Evolutionary conservation across 1,139 yeast genomes (phyloP), one percentile per base, ranked within the genome.

Genomic region (Protomyces lactucae-debilis): DNA sequence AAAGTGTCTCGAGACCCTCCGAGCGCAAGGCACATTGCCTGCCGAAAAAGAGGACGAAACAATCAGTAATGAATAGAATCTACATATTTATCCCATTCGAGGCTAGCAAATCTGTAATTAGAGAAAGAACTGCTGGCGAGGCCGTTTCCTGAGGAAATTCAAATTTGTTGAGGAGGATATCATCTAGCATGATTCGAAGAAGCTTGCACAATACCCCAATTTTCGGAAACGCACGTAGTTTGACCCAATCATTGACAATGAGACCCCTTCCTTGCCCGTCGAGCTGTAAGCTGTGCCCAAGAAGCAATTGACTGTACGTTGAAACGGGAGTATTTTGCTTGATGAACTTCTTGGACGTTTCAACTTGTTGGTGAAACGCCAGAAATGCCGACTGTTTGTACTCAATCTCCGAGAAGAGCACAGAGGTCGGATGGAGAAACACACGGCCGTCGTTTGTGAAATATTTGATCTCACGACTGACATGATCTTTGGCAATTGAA

Each of bases 191-290:
- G 21, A 77, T 72, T 69, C 95, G 78, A 61, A 93, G 76, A 66
- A 87, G 83, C 67, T 88, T 88, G 48, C 91, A 81, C 61, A 92
- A 77, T 3, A 93, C 96, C 0, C 95, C 98, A 72, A 92, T 90
- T 70, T 95, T 87, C 69, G 96, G 88, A 97, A 98, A 91, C 2
- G 96, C 88, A 69, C 88, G 79, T 43, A 93, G 78, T 8, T 96
- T 91, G 39, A 88, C 75, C 97, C 97, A 88, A 59, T 82, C 80
- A 71, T 88, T 96, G 66, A 91, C 71, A 8, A 76, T 69, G 6
- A 78, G 71, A 32, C 80, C 81, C 3, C 73, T 69, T 0, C 80
- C 80, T 12, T 76, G 75, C 48, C 89, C 75, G 70, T 92, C 96
- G 70, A 89, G 91, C 35, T 80, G 76, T 16, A 93, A 81, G 0